Conservation (phyloP, 371 early-diverging fungal genomes). For the Chytridium lagenaria region DNA sequence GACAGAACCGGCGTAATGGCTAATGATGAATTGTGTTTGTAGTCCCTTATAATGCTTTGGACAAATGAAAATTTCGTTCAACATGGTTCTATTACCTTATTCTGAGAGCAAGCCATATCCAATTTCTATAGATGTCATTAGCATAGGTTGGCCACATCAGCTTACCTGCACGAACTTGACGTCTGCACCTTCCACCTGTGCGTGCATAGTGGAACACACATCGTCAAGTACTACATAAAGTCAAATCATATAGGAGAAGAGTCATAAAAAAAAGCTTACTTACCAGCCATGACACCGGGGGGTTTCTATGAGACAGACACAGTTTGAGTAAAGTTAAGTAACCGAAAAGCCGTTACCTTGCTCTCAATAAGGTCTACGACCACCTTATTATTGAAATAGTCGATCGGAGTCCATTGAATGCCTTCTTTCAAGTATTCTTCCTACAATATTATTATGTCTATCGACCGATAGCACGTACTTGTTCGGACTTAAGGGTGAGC, state of each 20-base stretch:
- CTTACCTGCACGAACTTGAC: constrained; percentile 53
- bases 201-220: constrained; percentile 66
- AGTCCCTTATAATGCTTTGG: constrained; percentile 51
- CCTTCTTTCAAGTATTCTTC: constrained; percentile 97
- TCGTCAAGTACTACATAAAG: constrained; percentile 67
- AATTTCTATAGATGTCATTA: too few species aligned
- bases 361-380: constrained; percentile 98
- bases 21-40: constrained; percentile 73
- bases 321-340: not conserved
- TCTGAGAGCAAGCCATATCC: constrained; percentile 38
- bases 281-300: constrained; percentile 58
- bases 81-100: constrained; percentile 20
- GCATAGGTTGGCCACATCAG: constrained; percentile 4
- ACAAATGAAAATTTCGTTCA: constrained; percentile 1
- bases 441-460: constrained; percentile 15
- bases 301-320: constrained; percentile 36
- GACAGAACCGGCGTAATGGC: constrained; percentile 93
- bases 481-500: constrained; percentile 96
- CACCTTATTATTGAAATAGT: constrained; percentile 98
- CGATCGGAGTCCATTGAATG: constrained; percentile 99
- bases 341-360: constrained; percentile 53
- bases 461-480: constrained; percentile 47
- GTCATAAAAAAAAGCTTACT: not conserved
- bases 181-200: constrained; percentile 59
- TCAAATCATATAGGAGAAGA: not conserved